Conservation (phyloP, 2,329 filamentous ascomycete species). For the Rachicladosporium sp. region DNA sequence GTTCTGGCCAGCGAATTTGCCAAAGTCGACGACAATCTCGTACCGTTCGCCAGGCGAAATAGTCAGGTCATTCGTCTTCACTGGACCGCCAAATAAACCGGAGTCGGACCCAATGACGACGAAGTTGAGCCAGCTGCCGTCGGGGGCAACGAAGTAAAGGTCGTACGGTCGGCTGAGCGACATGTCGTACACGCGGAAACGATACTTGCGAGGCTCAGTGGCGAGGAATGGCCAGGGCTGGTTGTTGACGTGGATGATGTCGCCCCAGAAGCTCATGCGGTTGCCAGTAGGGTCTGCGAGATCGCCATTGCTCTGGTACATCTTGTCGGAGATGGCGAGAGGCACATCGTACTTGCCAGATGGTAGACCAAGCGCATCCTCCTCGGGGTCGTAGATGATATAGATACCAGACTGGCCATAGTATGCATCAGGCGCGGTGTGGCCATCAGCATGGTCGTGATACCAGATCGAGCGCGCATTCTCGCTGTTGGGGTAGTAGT, state of each 20-base stretch:
- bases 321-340: slow-evolving; percentile 38
- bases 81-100: slow-evolving; percentile 38
- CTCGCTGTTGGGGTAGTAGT: slow-evolving; percentile 49
- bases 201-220: slow-evolving; percentile 50
- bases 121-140: slow-evolving; percentile 32
- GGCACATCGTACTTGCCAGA: slow-evolving; percentile 42
- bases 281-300: slow-evolving; percentile 36
- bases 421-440: slow-evolving; percentile 44
- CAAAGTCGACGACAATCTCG: slow-evolving; percentile 47
- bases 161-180: slow-evolving; percentile 37
- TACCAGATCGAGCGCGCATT: slow-evolving; percentile 46
- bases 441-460: slow-evolving; percentile 33
- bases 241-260: slow-evolving; percentile 47
- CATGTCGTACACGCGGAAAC: slow-evolving; percentile 42
- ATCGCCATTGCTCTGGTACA: slow-evolving; percentile 40
- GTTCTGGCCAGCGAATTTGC: slow-evolving; percentile 36
- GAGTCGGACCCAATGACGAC: slow-evolving; percentile 43
- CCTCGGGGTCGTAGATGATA: slow-evolving; percentile 39
- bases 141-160: slow-evolving; percentile 34
- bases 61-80: slow-evolving; percentile 30
- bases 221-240: slow-evolving; percentile 47
- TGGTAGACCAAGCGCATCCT: slow-evolving; percentile 39
- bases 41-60: slow-evolving; percentile 47
- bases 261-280: slow-evolving; percentile 40
- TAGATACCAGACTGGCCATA: slow-evolving; percentile 46